Base-by-base conservation (phyloP, 768 basidiomycete species). In the Leccinum disarticulatum region DNA sequence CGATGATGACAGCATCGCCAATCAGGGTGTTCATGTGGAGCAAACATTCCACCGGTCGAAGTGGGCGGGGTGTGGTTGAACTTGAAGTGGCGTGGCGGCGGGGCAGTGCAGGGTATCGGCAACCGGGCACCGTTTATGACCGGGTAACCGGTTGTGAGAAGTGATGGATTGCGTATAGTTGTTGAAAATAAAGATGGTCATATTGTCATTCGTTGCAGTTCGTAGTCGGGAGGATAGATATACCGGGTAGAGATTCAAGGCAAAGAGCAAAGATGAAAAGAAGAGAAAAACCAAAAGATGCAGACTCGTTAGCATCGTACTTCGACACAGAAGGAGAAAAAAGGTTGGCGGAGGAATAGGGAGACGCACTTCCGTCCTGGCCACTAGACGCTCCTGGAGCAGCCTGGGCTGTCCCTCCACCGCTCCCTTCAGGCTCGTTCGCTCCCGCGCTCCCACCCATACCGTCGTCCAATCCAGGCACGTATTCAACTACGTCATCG, bases 401-500 rank as follows among this genome's bases (percentile, higher is more conserved):
- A 52, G 14, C 54, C 17, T 57, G 64, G 19, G 11, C 46, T 28
- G 58, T 8, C 46, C 60, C 60, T 19, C 62, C 58, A 25, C 60
- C 61, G n/a, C 36, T 19, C 27, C 65, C 57, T 54, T 58, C 54
- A 3, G 13, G 14, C 5, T 36, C 63, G 4, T 61, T 52, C 0
- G 53, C 41, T 14, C 56, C 54, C 8, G 48, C 43, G 25, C 30
- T 55, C 33, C 49, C 47, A 6, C 52, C 22, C 3, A 19, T 49
- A 41, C 51, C 41, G 3, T 51, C 54, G 38, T 59, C 57, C 33
- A 47, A 27, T 13, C 67, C 66, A 61, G 57, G 59, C 6, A 61
- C 52, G 67, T 63, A 69, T 25, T 73, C 72, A 22, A 55, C 28
- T 22, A 66, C 50, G 2, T 73, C 72, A 1, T 74, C 72, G 1